phyloP scores from a whole-genome alignment of 345 rosid species.

The Pugionium cornutum region DNA sequence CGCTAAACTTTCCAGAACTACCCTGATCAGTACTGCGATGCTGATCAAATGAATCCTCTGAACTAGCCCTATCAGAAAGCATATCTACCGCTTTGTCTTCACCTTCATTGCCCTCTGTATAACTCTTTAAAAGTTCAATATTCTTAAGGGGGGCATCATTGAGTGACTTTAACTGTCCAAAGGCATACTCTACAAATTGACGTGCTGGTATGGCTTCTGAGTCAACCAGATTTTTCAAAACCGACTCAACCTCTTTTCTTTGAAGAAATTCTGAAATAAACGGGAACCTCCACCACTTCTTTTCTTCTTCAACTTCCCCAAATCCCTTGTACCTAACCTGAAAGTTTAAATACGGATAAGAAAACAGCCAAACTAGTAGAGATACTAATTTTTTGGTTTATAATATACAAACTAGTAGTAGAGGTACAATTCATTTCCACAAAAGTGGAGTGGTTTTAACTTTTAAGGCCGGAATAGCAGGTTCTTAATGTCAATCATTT shows the following conservation, averaged over 20 bases:
- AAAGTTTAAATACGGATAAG: conserved; percentile 17
- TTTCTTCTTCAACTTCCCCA: conserved; percentile 74
- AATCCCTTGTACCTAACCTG: conserved; percentile 83
- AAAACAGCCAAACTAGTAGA: conserved; percentile 1
- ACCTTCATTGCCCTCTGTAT: conserved; percentile 36
- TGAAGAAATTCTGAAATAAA: conserved; percentile 67
- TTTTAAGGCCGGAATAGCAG: background rate
- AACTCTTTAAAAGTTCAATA: conserved; percentile 40
- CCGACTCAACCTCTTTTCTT: conserved; percentile 68
- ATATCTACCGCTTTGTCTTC: conserved; percentile 34
- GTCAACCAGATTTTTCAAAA: conserved; percentile 53
- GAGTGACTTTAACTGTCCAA: conserved; percentile 80
- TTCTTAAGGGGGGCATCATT: conserved; percentile 52
- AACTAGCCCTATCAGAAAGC: conserved; percentile 39
- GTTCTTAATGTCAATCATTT: background rate
- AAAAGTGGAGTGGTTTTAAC: background rate
- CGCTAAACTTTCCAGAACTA: background rate
- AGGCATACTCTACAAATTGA: conserved; percentile 85
- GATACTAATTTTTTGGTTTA: background rate
- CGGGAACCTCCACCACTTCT: conserved; percentile 78
- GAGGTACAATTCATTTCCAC: background rate
- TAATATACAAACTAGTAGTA: conserved; percentile 14
- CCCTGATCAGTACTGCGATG: background rate
- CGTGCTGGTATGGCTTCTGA: conserved; percentile 76
- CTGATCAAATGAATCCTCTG: conserved; percentile 38